These are phyloP conservation scores for Obba rivulosa DNA, from an alignment of 768 basidiomycete species.

Conservation along the genomic window DNA sequence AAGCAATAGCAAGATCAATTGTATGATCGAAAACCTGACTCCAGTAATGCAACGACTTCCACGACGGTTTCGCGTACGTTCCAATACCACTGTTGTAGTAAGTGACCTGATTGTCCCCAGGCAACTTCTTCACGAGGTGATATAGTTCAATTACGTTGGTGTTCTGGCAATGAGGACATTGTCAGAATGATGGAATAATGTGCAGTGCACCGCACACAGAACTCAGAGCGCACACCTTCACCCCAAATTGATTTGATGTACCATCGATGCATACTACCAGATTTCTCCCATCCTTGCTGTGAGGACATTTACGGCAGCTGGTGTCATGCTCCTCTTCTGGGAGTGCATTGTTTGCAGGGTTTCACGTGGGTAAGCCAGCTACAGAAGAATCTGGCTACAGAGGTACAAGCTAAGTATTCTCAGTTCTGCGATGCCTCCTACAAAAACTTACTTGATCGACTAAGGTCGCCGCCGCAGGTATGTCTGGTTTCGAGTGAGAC, in stretches of 20 bases:
- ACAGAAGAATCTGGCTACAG: no score
- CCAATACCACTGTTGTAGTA: conserved; percentile 21
- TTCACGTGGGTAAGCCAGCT: no score
- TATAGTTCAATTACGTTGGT: conserved; percentile 14
- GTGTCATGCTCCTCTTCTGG: no score
- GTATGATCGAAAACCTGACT: not conserved
- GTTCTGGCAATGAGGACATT: conserved; percentile 1
- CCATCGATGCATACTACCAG: conserved; percentile 9
- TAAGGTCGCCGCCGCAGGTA: no score
- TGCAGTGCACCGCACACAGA: no score
- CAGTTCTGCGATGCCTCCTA: no score
- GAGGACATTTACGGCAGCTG: no score
- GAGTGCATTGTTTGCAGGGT: no score
- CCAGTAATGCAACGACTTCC: not conserved
- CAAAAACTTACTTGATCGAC: no score
- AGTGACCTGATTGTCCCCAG: conserved; percentile 10
- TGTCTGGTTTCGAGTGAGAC: no score
- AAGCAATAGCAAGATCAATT: conserved; percentile 12
- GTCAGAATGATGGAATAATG: not conserved
- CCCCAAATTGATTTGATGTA: conserved; percentile 9
- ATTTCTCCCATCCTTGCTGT: no score
- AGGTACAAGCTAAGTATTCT: no score
- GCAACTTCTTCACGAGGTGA: conserved; percentile 3
- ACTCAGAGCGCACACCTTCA: not conserved
- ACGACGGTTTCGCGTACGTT: conserved; percentile 11